Conservation (phyloP, 2,329 filamentous ascomycete species). For the Thelonectria discophora region DNA sequence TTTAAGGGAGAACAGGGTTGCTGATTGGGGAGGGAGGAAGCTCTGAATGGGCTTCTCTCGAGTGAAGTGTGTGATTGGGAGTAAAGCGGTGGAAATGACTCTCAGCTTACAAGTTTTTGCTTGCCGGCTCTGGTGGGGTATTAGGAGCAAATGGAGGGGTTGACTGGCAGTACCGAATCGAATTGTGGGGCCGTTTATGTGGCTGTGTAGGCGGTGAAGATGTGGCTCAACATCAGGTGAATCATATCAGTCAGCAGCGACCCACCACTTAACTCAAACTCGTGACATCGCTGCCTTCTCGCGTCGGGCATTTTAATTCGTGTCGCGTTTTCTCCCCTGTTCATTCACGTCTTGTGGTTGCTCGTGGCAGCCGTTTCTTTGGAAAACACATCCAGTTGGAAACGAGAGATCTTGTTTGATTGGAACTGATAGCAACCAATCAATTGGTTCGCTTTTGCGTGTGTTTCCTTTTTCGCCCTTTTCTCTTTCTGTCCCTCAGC, state of each 20-base stretch:
- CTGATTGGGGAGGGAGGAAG: slow-evolving; percentile 35
- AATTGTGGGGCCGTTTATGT: slow-evolving; percentile 12
- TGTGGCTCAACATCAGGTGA: slow-evolving; percentile 12
- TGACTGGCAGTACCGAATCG: slow-evolving; percentile 14
- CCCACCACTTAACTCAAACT: slow-evolving; percentile 28
- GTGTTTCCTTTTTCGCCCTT: background rate
- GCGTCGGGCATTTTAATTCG: slow-evolving; percentile 40
- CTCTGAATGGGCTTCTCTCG: slow-evolving; percentile 38
- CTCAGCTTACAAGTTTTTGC: slow-evolving; percentile 30
- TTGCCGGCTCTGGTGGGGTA: slow-evolving; percentile 33
- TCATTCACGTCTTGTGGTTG: slow-evolving; percentile 11
- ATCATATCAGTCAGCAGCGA: background rate
- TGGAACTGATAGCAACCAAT: background rate
- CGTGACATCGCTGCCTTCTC: slow-evolving; percentile 49
- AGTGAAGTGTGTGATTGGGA: slow-evolving; percentile 5
- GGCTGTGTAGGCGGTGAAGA: slow-evolving; percentile 14
- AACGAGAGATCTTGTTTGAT: background rate
- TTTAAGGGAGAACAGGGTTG: slow-evolving; percentile 56
- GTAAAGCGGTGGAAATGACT: slow-evolving; percentile 19
- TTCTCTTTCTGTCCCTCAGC: slow-evolving; percentile 7
- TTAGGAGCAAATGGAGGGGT: slow-evolving; percentile 33
- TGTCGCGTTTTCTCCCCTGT: slow-evolving; percentile 11
- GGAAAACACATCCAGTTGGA: slow-evolving; percentile 20
- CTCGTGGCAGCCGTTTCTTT: slow-evolving; percentile 21
- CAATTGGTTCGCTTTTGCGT: background rate